Conservation (phyloP, 2,329 filamentous ascomycete genomes). For the Aspergillus candidus region DNA sequence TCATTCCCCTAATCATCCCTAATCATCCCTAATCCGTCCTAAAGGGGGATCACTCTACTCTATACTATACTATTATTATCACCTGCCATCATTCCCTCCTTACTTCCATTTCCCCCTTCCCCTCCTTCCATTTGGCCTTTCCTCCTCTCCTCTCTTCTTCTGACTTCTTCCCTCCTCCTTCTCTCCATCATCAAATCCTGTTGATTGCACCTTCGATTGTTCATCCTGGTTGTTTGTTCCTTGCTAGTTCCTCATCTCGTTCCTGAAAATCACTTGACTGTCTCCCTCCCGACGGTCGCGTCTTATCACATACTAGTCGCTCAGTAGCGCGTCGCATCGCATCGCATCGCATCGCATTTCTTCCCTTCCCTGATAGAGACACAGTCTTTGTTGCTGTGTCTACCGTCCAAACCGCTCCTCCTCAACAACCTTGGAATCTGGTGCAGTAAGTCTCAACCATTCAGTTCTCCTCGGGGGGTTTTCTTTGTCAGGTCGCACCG, state of each 20-base stretch:
- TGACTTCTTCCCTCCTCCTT: conserved; percentile 4
- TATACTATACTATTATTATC: no score
- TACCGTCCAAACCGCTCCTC: neutral
- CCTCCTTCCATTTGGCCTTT: neutral
- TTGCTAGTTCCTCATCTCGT: neutral
- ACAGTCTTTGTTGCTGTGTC: conserved; percentile 8
- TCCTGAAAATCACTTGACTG: conserved; percentile 2
- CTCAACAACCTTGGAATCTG: no score
- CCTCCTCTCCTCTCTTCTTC: neutral
- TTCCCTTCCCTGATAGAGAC: conserved; percentile 11
- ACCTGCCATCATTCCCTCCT: neutral
- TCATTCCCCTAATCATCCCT: no score
- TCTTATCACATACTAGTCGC: conserved; percentile 11
- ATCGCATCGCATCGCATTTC: conserved; percentile 11
- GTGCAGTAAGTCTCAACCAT: conserved; percentile 10
- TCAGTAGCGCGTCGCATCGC: conserved; percentile 20
- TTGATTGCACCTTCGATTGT: no score
- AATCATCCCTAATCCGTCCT: no score
- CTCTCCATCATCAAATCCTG: conserved; percentile 1
- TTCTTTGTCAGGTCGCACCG: conserved; percentile 6
- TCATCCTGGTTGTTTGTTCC: neutral
- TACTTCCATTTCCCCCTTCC: conserved; percentile 1
- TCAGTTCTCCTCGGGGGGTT: neutral
- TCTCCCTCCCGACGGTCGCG: conserved; percentile 9
- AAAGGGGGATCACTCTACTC: no score